A percentile compares a stretch with the other conserved stretches of the same genome.
These are phyloP conservation scores for Botrytis paeoniae DNA, from an alignment of 2,329 filamentous ascomycete species.

Conservation along the genomic window DNA sequence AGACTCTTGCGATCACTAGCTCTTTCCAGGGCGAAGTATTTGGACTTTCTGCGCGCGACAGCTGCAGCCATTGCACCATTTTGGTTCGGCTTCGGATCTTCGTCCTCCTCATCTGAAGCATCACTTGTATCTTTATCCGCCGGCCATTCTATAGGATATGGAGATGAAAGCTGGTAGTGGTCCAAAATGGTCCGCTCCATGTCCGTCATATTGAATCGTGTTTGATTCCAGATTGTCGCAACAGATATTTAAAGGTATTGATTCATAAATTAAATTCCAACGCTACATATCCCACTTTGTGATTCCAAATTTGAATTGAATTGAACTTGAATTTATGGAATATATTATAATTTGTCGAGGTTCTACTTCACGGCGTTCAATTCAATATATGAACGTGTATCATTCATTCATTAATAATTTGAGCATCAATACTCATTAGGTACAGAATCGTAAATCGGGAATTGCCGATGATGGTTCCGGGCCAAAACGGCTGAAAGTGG, in stretches of 20 bases:
- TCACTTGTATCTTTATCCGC: constrained; percentile 72
- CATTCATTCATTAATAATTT: not conserved
- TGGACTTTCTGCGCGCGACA: constrained; percentile 63
- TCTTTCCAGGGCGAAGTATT: constrained; percentile 81
- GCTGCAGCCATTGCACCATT: constrained; percentile 23
- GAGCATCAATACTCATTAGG: not conserved
- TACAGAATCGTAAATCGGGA: not conserved
- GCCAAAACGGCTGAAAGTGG: constrained; percentile 19
- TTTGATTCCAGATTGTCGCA: constrained; percentile 5
- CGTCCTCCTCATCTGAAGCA: constrained; percentile 57
- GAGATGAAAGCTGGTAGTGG: constrained; percentile 80
- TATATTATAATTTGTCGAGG: not conserved
- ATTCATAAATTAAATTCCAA: not conserved
- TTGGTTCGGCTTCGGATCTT: constrained; percentile 29
- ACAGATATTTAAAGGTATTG: not conserved
- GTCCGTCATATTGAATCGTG: constrained; percentile 55
- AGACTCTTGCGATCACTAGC: constrained; percentile 65
- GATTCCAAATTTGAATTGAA: not conserved
- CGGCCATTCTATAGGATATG: constrained; percentile 84
- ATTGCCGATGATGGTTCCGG: constrained; percentile 6
- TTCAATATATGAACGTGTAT: not conserved
- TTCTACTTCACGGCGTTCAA: not conserved
- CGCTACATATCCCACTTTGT: not conserved
- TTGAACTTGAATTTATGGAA: not conserved
- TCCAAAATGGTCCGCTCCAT: constrained; percentile 75